Evolutionary conservation across 192 early-diverging fungal species (phyloP).

Genomic region (Rhizoclosmatium globosum): DNA sequence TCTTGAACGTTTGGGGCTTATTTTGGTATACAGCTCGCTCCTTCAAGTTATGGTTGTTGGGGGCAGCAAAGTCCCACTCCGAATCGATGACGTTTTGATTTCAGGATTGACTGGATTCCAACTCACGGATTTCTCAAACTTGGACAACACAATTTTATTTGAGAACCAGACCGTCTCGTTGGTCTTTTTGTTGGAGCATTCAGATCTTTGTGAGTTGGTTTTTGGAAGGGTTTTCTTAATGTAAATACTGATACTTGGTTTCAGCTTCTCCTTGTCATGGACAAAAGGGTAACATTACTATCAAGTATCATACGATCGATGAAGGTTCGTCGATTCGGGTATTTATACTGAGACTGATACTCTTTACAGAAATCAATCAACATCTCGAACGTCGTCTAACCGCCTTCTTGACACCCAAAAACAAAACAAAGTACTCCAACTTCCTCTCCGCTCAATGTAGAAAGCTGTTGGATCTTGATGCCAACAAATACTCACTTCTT

Average conservation of each 20-base stretch:
- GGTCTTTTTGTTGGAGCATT: slow-evolving; percentile 32
- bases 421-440: background rate
- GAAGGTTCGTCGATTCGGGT: slow-evolving; percentile 4
- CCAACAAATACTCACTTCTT: slow-evolving; percentile 1
- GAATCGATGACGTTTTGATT: slow-evolving; percentile 16
- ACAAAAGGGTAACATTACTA: slow-evolving; percentile 30
- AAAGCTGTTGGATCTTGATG: background rate
- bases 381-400: background rate
- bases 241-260: background rate
- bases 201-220: background rate
- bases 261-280: background rate
- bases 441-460: background rate
- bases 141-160: slow-evolving; percentile 22
- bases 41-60: slow-evolving; percentile 31
- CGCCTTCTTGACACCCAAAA: background rate
- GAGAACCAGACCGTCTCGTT: slow-evolving; percentile 34
- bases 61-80: slow-evolving; percentile 27
- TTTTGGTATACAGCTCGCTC: slow-evolving; percentile 25
- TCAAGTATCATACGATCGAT: slow-evolving; percentile 14
- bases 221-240: background rate
- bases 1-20: background rate
- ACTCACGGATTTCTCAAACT: background rate
- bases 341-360: background rate
- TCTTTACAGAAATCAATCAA: background rate
- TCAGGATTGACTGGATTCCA: background rate